A percentile compares a stretch with the other conserved stretches of the same genome.
Evolutionary conservation across 441 rosid species (phyloP).

Genomic region (Gossypium trilobum): DNA sequence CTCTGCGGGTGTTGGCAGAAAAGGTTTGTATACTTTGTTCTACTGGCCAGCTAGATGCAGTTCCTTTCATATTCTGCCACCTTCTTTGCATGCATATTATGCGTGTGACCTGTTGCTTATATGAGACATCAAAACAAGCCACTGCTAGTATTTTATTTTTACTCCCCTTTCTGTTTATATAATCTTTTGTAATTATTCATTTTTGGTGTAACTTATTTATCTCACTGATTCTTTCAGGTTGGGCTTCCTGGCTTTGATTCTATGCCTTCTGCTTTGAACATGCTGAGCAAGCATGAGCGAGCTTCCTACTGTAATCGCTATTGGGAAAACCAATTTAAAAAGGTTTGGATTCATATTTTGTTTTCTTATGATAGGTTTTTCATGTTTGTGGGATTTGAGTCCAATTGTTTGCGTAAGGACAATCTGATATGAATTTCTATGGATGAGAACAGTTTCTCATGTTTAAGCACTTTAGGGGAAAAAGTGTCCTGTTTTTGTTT

Average conservation of each 20-base stretch:
- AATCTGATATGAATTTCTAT: background rate
- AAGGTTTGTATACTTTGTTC: constrained; percentile 48
- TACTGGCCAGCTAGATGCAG: background rate
- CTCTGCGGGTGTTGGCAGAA: constrained; percentile 85
- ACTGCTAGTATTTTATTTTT: background rate
- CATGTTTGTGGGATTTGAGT: constrained; percentile 3
- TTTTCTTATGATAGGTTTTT: constrained; percentile 1
- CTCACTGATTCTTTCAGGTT: constrained; percentile 51
- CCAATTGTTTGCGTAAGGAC: constrained; percentile 1
- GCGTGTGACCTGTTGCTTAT: background rate
- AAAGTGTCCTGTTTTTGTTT: background rate
- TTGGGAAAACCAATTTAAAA: constrained; percentile 87
- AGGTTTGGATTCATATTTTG: constrained; percentile 46
- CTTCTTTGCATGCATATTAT: background rate
- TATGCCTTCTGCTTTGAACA: constrained; percentile 82
- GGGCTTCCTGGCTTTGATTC: constrained; percentile 99
- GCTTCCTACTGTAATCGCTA: constrained; percentile 97
- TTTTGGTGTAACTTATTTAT: constrained; percentile 18
- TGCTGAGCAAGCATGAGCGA: constrained; percentile 93
- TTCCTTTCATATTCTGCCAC: background rate
- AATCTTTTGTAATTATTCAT: constrained; percentile 7
- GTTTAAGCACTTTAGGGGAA: background rate
- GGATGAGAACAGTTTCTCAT: background rate
- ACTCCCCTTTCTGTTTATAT: background rate
- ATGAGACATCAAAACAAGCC: background rate